These are phyloP conservation scores for Hypoxylon lenormandii DNA, from an alignment of 495 filamentous ascomycete species.

Conservation along the genomic window DNA sequence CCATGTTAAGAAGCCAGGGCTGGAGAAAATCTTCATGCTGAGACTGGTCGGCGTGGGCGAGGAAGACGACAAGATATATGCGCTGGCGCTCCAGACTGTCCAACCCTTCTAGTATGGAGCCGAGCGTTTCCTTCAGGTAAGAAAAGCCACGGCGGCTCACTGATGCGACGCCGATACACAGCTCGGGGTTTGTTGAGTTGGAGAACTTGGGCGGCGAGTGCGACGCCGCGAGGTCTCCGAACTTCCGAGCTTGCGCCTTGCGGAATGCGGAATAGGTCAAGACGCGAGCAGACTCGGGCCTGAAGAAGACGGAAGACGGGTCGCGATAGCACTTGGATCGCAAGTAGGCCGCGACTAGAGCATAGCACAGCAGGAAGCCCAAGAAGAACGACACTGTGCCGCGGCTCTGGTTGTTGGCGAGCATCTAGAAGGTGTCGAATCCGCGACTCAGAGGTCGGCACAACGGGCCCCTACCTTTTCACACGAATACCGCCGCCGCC, in stretches of 20 bases:
- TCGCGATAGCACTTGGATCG: slow-evolving; percentile 40
- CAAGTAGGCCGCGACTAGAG: slow-evolving; percentile 22
- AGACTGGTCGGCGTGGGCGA: slow-evolving; percentile 63
- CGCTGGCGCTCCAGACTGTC: slow-evolving; percentile 58
- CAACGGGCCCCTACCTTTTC: not conserved
- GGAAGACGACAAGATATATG: slow-evolving; percentile 64
- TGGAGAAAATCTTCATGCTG: slow-evolving; percentile 63
- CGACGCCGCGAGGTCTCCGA: slow-evolving; percentile 30
- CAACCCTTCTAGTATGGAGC: slow-evolving; percentile 61
- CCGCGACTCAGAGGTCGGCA: not conserved
- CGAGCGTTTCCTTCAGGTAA: slow-evolving; percentile 35
- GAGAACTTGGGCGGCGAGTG: slow-evolving; percentile 26
- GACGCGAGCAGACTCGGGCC: slow-evolving; percentile 35
- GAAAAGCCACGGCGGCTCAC: slow-evolving; percentile 38
- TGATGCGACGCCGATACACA: slow-evolving; percentile 37
- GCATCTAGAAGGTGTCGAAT: slow-evolving; percentile 23
- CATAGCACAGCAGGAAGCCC: slow-evolving; percentile 38
- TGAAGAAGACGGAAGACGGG: slow-evolving; percentile 41
- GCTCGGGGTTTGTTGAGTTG: slow-evolving; percentile 27
- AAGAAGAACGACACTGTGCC: slow-evolving; percentile 35
- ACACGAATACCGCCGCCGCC: not conserved
- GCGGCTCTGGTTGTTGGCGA: slow-evolving; percentile 22
- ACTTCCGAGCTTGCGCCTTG: slow-evolving; percentile 38
- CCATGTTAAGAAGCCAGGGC: slow-evolving; percentile 60
- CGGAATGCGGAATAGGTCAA: slow-evolving; percentile 43